Evolutionary conservation across 805 yeast species (phyloP), one percentile per base, ranked within the genome.

Genomic region (Saccharomycodes ludwigii): DNA sequence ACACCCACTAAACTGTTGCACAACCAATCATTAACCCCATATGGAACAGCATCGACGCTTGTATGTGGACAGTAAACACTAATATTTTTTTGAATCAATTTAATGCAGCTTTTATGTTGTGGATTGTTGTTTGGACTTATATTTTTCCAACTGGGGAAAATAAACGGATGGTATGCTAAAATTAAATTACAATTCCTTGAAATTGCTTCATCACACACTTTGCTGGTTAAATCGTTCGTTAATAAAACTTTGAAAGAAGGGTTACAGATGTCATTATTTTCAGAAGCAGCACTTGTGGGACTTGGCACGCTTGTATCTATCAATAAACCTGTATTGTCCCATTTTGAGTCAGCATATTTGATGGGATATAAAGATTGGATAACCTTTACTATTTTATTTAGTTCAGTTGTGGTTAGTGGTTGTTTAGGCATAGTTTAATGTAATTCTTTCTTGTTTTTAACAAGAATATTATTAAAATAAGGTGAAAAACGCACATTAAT

Each of bases 11-110:
- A 55, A 2, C 82, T 81, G 23, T 69, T 72, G 1, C 71, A 79
- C 25, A 91, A 63, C 79, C 94, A 91, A 51, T 85, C 97, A 43
- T 91, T 91, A 39, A 91, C 95, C 15, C 98, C 98, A n/a, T 78
- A 80, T 9, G 56, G 54, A 7, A 91, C 91, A 16, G 96, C 88
- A 56, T 91, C 98, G 3, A 91, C 80, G 0, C 97, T 85, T 1
- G 98, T 88, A 50, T 91, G 99, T 17, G 99, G 98, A 34, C 78
- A 78, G 52, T 91, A 91, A 2, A 91, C 98, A 30, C 85, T 71
- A 35, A 91, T 70, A n/a, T 82, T 80, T 37, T 74, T 66, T 41
- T 74, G 76, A 32, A 84, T 76, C 44, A 91, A 64, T 33, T 68
- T 67, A 24, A 88, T 52, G 33, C 88, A 61, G 5, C 94, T 80